Conservation (phyloP, 208 protist genomes). For the Trypanosomatidae sp. region DNA sequence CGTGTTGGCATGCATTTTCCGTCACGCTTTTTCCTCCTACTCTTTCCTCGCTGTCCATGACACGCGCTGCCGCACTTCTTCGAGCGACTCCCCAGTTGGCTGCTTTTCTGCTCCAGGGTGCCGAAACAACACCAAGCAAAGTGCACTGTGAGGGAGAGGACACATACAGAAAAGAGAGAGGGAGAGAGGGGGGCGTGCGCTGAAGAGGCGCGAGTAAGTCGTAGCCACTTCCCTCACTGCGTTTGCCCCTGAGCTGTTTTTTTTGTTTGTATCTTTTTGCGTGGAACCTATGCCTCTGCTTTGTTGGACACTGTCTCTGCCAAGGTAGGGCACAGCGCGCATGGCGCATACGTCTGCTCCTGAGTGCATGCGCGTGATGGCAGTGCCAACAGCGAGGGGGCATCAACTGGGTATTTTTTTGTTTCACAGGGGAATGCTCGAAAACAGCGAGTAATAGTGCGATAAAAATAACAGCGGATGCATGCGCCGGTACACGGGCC, state of each 20-base stretch:
- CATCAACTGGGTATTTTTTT: not conserved
- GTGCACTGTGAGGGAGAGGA: not conserved
- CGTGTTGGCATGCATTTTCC: not conserved
- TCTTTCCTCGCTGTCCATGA: not conserved
- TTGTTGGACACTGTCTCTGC: not conserved
- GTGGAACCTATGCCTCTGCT: not conserved
- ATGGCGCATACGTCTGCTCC: not conserved
- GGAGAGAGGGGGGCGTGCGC: not conserved
- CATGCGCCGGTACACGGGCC: not conserved
- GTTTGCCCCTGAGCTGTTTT: not conserved
- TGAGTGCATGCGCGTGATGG: not conserved
- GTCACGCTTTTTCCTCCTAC: not conserved
- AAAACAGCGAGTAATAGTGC: not conserved
- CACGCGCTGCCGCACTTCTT: not conserved
- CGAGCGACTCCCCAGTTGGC: not conserved
- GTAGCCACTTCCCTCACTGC: not conserved
- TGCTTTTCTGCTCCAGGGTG: not conserved
- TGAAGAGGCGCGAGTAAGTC: not conserved
- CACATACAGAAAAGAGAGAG: not conserved
- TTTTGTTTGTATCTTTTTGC: not conserved
- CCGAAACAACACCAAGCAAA: not conserved
- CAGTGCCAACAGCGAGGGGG: not conserved
- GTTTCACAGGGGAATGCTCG: not conserved
- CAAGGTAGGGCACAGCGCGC: not conserved
- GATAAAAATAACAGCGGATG: not conserved